These are phyloP conservation scores for Vitis rotundifolia DNA, from an alignment of 164 flowering plant genomes.

Conservation along the genomic window DNA sequence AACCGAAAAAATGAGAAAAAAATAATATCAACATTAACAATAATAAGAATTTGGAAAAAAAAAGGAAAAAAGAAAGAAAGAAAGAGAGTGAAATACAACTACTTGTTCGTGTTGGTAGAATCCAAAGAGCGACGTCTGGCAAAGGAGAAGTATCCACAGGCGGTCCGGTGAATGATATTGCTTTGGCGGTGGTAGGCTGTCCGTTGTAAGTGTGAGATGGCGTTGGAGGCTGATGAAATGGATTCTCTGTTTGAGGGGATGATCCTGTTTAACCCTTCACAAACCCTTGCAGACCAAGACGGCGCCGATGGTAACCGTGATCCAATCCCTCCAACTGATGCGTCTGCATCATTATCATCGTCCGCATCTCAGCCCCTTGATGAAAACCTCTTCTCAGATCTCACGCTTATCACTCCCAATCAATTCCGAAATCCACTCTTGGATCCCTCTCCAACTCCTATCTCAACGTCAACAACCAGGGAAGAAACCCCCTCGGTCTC, in stretches of 20 bases:
- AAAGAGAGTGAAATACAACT: too few species aligned
- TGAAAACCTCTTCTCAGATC: conserved; percentile 81
- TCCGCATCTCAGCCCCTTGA: conserved; percentile 48
- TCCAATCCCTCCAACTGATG: neutral
- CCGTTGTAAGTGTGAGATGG: neutral
- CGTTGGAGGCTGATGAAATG: conserved; percentile 42
- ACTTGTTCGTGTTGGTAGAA: too few species aligned
- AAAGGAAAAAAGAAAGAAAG: too few species aligned
- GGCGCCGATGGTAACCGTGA: neutral
- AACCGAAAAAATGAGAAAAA: too few species aligned
- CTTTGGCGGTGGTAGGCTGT: neutral
- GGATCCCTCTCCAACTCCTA: neutral
- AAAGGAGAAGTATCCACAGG: too few species aligned
- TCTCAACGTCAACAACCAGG: neutral
- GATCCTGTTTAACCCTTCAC: conserved; percentile 56
- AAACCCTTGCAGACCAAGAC: conserved; percentile 8
- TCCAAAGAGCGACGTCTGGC: too few species aligned
- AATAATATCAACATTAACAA: too few species aligned
- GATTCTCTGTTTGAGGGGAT: conserved; percentile 79
- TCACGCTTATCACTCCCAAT: conserved; percentile 45
- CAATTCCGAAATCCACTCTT: conserved; percentile 4
- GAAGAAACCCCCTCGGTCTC: conserved; percentile 1
- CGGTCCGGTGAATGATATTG: neutral
- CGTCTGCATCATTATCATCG: neutral
- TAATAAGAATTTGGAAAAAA: too few species aligned